Conservation (phyloP, 768 basidiomycete genomes). For the Dentipellis fragilis region DNA sequence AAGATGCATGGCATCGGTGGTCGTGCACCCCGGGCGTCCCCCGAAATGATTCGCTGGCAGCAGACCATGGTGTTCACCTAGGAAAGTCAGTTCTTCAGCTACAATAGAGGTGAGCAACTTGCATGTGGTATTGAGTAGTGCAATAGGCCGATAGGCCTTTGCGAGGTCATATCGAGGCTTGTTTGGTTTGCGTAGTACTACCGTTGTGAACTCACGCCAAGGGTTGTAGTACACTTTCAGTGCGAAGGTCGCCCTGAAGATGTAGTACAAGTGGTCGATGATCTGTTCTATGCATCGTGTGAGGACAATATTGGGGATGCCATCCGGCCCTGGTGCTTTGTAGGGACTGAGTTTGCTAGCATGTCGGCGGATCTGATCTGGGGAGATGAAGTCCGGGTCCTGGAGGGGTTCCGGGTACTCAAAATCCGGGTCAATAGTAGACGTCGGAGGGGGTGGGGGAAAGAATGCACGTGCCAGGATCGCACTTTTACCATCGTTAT, state of each 20-base stretch:
- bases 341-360: constrained; percentile 22
- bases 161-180: constrained; percentile 13
- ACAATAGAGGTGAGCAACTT: constrained; percentile 12
- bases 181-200: constrained; percentile 13
- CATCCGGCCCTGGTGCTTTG: constrained; percentile 24
- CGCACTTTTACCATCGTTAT: constrained; percentile 11
- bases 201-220: constrained; percentile 6
- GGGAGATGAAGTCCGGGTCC: constrained; percentile 8
- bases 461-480: constrained; percentile 22
- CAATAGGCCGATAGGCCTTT: constrained; percentile 15
- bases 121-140: constrained; percentile 9
- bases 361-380: constrained; percentile 18
- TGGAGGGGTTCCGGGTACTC: constrained; percentile 18
- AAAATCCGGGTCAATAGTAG: neutral
- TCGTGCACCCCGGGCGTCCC: neutral
- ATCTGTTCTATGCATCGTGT: constrained; percentile 17
- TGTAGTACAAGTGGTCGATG: constrained; percentile 16
- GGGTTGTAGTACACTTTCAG: neutral
- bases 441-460: constrained; percentile 4
- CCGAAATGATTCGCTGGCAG: neutral
- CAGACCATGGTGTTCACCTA: neutral
- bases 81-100: neutral
- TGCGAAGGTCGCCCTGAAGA: constrained; percentile 12
- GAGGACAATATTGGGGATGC: constrained; percentile 24
- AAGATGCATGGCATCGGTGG: constrained; percentile 3